Conservation (phyloP, 1,284 basidiomycete species). For the Pseudozyma pruni region DNA sequence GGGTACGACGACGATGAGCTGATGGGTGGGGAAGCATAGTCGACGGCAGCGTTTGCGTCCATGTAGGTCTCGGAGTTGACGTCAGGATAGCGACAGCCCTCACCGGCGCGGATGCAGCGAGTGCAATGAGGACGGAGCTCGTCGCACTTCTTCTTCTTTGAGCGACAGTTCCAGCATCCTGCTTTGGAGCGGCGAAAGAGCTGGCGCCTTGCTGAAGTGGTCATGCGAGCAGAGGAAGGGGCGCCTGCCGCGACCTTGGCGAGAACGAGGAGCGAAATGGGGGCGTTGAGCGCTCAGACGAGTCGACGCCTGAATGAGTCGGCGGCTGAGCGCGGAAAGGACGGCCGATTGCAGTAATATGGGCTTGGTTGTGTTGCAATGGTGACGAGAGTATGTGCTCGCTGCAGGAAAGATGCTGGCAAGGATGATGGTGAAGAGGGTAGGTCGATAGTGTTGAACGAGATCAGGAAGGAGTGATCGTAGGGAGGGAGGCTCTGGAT, state of each 20-base stretch:
- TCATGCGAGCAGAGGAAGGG: conserved; percentile 31
- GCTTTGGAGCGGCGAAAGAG: conserved; percentile 50
- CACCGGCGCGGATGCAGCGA: conserved; percentile 36
- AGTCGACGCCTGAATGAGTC: conserved; percentile 13
- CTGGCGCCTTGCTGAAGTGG: conserved; percentile 43
- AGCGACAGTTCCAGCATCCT: conserved; percentile 49
- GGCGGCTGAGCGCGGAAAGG: not conserved
- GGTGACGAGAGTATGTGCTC: too few species aligned
- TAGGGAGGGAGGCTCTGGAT: not conserved
- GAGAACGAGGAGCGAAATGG: conserved; percentile 26
- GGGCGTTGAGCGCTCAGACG: conserved; percentile 17
- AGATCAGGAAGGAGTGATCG: not conserved
- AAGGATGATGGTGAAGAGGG: not conserved
- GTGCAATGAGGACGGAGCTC: conserved; percentile 44
- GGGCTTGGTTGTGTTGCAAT: too few species aligned
- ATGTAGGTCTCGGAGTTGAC: conserved; percentile 25
- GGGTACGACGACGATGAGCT: conserved; percentile 28
- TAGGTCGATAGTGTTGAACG: not conserved
- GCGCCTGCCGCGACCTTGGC: conserved; percentile 36
- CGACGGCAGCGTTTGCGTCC: conserved; percentile 13
- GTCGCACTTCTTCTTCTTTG: conserved; percentile 54
- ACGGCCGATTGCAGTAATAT: too few species aligned
- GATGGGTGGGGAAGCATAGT: conserved; percentile 27
- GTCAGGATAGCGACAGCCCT: conserved; percentile 45
- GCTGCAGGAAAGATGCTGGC: not conserved